Evolutionary conservation across 1,284 basidiomycete species (phyloP).

Genomic region (Puccinia brachypodii): DNA sequence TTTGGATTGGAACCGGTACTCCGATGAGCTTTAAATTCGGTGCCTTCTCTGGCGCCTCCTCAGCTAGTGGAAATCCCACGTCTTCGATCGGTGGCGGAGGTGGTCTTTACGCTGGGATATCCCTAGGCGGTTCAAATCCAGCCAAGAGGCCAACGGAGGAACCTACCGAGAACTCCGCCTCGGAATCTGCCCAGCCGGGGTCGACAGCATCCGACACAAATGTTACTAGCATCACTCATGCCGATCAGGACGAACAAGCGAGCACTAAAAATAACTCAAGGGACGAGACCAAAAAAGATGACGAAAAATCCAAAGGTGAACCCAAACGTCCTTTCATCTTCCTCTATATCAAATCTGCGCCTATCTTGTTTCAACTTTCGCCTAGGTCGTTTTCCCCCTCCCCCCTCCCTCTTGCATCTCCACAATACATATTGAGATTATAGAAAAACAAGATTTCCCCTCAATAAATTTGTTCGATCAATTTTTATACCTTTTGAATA

Average conservation of each 20-base stretch:
- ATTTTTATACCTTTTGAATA: neutral
- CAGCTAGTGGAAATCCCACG: constrained; percentile 16
- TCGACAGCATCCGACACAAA: neutral
- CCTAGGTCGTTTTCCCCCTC: neutral
- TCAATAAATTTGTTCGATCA: neutral
- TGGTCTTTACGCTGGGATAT: constrained; percentile 47
- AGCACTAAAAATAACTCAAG: neutral
- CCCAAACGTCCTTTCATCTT: neutral
- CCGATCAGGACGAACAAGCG: neutral
- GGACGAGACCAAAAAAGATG: constrained; percentile 29
- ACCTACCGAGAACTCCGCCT: neutral
- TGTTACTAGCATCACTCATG: neutral
- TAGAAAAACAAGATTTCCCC: neutral
- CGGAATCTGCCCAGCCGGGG: neutral
- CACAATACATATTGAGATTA: neutral
- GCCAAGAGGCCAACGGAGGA: constrained; percentile 24
- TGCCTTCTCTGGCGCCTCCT: constrained; percentile 13
- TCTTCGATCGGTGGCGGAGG: constrained; percentile 37
- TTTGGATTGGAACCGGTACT: neutral
- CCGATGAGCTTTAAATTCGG: constrained; percentile 49
- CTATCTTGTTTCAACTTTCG: neutral
- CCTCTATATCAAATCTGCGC: neutral
- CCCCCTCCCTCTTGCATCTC: neutral
- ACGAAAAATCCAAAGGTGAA: constrained; percentile 48
- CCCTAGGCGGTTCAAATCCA: constrained; percentile 27